Percentiles rank a stretch among this genome's conserved stretches.
Conservation (phyloP, 2,329 filamentous ascomycete species). For the Stagonosporopsis vannaccii region DNA sequence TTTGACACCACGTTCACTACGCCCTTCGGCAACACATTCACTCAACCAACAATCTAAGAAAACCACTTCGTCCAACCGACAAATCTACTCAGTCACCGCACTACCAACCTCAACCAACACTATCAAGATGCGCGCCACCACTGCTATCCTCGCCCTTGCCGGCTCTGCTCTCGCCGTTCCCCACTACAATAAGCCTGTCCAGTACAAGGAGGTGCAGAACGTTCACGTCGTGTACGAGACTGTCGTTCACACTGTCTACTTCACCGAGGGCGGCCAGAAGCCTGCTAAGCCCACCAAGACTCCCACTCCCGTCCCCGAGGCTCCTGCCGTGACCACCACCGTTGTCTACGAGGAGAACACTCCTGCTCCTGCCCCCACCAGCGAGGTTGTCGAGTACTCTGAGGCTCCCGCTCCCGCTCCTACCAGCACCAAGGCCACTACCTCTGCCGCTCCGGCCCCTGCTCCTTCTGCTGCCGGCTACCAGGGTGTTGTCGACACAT, state of each 20-base stretch:
- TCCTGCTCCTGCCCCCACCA: conserved; percentile 6
- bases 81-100: conserved; percentile 20
- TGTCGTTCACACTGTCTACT: conserved; percentile 36
- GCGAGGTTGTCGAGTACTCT: conserved; percentile 4
- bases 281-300: conserved; percentile 15
- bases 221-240: conserved; percentile 38
- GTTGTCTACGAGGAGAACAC: conserved; percentile 16
- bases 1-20: conserved; percentile 43
- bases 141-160: conserved; percentile 41
- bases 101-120: conserved; percentile 22
- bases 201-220: conserved; percentile 27
- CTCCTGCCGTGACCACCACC: conserved; percentile 14
- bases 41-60: conserved; percentile 20
- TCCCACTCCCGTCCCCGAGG: conserved; percentile 18
- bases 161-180: conserved; percentile 38
- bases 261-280: conserved; percentile 26
- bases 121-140: conserved; percentile 40
- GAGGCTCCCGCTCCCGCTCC: conserved; percentile 20
- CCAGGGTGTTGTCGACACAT: conserved; percentile 36
- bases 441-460: conserved; percentile 20
- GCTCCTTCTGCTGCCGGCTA: conserved; percentile 31
- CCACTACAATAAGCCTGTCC: conserved; percentile 12
- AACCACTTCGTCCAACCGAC: conserved; percentile 27
- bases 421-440: conserved; percentile 16
- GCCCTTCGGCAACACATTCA: conserved; percentile 40